These are phyloP conservation scores for Scedosporium aurantiacum DNA, from an alignment of 2,329 filamentous ascomycete genomes.

Conservation along the genomic window DNA sequence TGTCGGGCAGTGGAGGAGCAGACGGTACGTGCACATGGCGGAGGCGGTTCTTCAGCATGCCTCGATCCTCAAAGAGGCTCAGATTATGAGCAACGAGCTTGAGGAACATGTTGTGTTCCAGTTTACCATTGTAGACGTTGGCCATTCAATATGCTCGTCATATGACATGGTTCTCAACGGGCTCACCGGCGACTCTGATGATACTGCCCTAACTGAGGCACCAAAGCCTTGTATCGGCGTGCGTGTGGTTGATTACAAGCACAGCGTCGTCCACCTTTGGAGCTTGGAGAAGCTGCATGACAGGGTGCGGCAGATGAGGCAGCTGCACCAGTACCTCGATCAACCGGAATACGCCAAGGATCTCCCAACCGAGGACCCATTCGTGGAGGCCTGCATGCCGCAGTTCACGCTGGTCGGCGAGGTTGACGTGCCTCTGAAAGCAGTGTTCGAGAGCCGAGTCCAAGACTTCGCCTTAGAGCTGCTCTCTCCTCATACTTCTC, in stretches of 20 bases:
- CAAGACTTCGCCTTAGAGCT: constrained; percentile 91
- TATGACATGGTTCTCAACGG: constrained; percentile 96
- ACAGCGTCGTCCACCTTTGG: constrained; percentile 82
- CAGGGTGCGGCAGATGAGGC: constrained; percentile 82
- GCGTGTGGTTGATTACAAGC: constrained; percentile 81
- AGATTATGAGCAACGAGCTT: constrained; percentile 95
- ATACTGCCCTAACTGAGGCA: constrained; percentile 67
- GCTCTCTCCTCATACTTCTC: constrained; percentile 82
- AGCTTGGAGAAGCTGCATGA: constrained; percentile 85
- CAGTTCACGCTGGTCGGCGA: constrained; percentile 89
- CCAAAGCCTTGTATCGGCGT: constrained; percentile 86
- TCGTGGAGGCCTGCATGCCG: constrained; percentile 81
- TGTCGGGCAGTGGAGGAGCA: constrained; percentile 65
- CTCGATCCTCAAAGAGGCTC: constrained; percentile 81
- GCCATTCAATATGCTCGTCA: constrained; percentile 80
- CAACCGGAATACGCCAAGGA: constrained; percentile 91
- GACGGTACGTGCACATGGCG: constrained; percentile 87
- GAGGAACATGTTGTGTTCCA: constrained; percentile 90
- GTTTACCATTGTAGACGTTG: constrained; percentile 81
- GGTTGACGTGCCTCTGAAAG: constrained; percentile 79
- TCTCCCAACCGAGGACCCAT: constrained; percentile 85
- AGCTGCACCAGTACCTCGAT: constrained; percentile 93
- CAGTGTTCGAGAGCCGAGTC: constrained; percentile 88
- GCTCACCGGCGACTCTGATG: constrained; percentile 73
- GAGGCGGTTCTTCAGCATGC: constrained; percentile 85